These are phyloP conservation scores for Colletotrichum liriopes DNA, from an alignment of 2,329 filamentous ascomycete species.

Conservation along the genomic window DNA sequence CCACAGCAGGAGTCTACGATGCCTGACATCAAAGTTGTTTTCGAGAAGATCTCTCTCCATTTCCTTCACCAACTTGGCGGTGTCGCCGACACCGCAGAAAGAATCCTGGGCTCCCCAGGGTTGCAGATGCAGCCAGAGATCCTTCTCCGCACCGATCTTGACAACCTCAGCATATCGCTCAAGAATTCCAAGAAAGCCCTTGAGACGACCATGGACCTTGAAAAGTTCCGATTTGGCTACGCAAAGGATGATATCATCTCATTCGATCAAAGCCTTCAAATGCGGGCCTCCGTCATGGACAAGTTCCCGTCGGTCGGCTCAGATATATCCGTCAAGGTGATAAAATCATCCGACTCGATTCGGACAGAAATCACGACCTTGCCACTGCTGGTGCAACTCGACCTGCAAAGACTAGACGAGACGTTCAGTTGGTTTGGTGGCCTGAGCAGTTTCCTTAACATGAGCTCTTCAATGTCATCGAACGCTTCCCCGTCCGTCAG, in stretches of 20 bases:
- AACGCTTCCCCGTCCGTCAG: constrained; percentile 69
- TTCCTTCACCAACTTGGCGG: constrained; percentile 70
- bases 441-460: constrained; percentile 89
- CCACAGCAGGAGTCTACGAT: constrained; percentile 41
- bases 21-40: constrained; percentile 61
- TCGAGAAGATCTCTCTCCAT: constrained; percentile 67
- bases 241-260: constrained; percentile 74
- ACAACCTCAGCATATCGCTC: constrained; percentile 58
- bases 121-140: constrained; percentile 64
- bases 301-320: constrained; percentile 70
- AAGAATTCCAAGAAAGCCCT: constrained; percentile 48
- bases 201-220: constrained; percentile 62
- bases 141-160: constrained; percentile 66
- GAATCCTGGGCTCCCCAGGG: constrained; percentile 58
- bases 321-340: constrained; percentile 70
- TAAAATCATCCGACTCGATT: constrained; percentile 60
- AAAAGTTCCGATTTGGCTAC: constrained; percentile 76
- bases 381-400: constrained; percentile 82
- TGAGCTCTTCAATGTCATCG: constrained; percentile 87
- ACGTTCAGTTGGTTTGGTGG: constrained; percentile 92
- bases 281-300: constrained; percentile 73
- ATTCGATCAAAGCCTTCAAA: constrained; percentile 71
- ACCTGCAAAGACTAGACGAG: constrained; percentile 87
- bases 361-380: constrained; percentile 80
- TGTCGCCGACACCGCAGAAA: constrained; percentile 65